Evolutionary conservation across 1,284 basidiomycete genomes (phyloP).

Genomic region (Ganoderma sinense): DNA sequence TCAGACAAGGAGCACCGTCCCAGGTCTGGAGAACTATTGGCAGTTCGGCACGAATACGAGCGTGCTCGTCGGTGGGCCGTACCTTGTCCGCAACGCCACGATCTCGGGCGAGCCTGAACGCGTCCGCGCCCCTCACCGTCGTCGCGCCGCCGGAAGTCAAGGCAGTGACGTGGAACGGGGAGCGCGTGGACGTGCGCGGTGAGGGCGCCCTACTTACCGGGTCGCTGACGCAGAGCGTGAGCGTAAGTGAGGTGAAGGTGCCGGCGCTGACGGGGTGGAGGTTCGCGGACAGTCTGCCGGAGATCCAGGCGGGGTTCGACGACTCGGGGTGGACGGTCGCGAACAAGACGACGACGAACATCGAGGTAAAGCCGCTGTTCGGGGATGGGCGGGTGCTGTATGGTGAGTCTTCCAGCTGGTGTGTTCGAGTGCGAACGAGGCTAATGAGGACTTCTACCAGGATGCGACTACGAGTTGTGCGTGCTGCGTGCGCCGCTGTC

Average conservation of each 20-base stretch:
- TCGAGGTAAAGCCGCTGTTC: constrained; percentile 71
- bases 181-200: constrained; percentile 49
- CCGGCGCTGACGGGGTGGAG: constrained; percentile 67
- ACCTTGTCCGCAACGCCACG: constrained; percentile 61
- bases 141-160: constrained; percentile 60
- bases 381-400: constrained; percentile 79
- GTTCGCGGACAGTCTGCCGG: constrained; percentile 76
- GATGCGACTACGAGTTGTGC: constrained; percentile 85
- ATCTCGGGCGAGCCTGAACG: constrained; percentile 45
- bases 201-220: constrained; percentile 36
- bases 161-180: constrained; percentile 76
- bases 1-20: constrained; percentile 25
- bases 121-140: constrained; percentile 50
- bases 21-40: constrained; percentile 52
- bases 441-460: constrained; percentile 19
- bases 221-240: constrained; percentile 27
- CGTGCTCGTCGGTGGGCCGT: constrained; percentile 60
- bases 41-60: constrained; percentile 60
- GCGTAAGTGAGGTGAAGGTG: constrained; percentile 32
- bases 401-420: constrained; percentile 38
- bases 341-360: constrained; percentile 75
- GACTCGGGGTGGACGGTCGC: constrained; percentile 72
- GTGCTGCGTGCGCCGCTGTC: constrained; percentile 38
- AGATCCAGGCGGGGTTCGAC: constrained; percentile 61
- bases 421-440: neutral